Conservation (phyloP, 169 alveolate species). For the Plasmodium adleri region DNA sequence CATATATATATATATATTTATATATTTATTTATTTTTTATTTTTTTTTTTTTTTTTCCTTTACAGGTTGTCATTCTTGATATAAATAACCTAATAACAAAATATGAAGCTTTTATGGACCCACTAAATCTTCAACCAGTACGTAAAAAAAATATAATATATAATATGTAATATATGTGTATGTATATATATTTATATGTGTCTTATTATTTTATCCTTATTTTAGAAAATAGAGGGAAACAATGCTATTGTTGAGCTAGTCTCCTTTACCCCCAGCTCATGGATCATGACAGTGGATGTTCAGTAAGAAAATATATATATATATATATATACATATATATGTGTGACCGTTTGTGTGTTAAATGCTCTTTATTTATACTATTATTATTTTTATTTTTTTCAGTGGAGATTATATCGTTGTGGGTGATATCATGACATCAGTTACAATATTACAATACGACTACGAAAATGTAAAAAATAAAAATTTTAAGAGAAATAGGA, state of each 20-base stretch:
- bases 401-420: conserved; percentile 58
- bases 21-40: not conserved
- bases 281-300: conserved; percentile 74
- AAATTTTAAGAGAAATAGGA: not conserved
- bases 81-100: conserved; percentile 36
- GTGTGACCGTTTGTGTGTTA: not conserved
- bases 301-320: conserved; percentile 8
- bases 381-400: not conserved
- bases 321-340: not conserved
- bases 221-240: conserved; percentile 14
- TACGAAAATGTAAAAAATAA: conserved; percentile 33
- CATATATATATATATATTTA: not conserved
- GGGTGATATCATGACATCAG: conserved; percentile 77
- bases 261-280: conserved; percentile 73
- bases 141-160: not conserved
- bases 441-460: conserved; percentile 58
- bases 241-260: conserved; percentile 47
- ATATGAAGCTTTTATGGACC: conserved; percentile 15
- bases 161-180: not conserved
- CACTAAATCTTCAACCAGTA: not conserved
- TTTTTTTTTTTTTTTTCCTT: not conserved
- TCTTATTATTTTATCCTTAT: not conserved
- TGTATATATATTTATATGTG: not conserved
- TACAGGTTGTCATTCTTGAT: conserved; percentile 46
- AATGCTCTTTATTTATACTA: not conserved